phyloP scores from a whole-genome alignment of 352 stramenopile species.

The Nothophytophthora sp. region DNA sequence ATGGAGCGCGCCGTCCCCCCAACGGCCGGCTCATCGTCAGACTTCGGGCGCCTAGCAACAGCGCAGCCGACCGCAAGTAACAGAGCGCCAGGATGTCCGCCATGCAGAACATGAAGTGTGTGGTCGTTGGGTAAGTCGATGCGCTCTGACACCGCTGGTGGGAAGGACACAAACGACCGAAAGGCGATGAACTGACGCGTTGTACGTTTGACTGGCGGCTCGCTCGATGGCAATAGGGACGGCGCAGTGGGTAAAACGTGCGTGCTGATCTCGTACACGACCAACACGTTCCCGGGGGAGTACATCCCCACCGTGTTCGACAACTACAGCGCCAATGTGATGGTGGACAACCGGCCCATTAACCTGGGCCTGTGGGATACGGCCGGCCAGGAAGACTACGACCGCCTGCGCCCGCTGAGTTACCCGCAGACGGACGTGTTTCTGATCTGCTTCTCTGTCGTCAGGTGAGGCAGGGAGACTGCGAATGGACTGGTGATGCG shows the following conservation, averaged over 20 bases:
- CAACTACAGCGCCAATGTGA: constrained; percentile 94
- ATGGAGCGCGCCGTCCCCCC: no score
- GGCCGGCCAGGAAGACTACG: constrained; percentile 97
- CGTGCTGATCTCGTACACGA: constrained; percentile 97
- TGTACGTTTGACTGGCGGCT: constrained; percentile 3
- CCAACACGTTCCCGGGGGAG: constrained; percentile 95
- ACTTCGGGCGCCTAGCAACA: background rate
- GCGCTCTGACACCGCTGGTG: background rate
- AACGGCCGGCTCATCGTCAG: constrained; percentile 12
- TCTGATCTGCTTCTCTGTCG: constrained; percentile 96
- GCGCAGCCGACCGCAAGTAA: constrained; percentile 13
- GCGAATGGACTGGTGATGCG: background rate
- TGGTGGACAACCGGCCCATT: constrained; percentile 94
- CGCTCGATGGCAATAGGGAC: constrained; percentile 65
- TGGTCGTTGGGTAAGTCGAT: constrained; percentile 80
- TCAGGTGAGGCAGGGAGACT: constrained; percentile 43
- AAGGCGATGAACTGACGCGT: constrained; percentile 5
- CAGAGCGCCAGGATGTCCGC: constrained; percentile 23
- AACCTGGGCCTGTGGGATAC: constrained; percentile 98
- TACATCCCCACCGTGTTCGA: constrained; percentile 98
- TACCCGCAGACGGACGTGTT: constrained; percentile 98
- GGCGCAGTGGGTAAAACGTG: constrained; percentile 97
- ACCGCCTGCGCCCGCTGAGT: constrained; percentile 93
- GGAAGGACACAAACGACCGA: no score
- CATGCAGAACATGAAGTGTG: constrained; percentile 97